A percentile compares a stretch with the other conserved stretches of the same genome.
These are phyloP conservation scores for Emericellopsis cladophorae DNA, from an alignment of 2,329 filamentous ascomycete species.

Conservation along the genomic window DNA sequence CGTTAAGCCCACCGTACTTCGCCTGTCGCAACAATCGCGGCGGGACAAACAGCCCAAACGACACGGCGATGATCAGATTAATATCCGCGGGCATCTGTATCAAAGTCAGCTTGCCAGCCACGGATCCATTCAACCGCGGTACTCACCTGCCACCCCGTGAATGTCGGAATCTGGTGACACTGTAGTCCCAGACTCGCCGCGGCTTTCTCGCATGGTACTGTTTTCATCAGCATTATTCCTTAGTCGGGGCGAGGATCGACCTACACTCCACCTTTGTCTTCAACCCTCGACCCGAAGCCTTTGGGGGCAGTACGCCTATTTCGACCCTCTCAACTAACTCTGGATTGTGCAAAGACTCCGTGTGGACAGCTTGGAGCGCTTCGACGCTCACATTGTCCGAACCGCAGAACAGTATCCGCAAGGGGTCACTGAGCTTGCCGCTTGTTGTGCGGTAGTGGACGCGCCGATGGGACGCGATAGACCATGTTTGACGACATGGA, in stretches of 20 bases:
- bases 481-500: neutral
- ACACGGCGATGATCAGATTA: slow-evolving; percentile 83
- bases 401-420: slow-evolving; percentile 87
- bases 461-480: neutral
- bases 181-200: slow-evolving; percentile 51
- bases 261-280: slow-evolving; percentile 37
- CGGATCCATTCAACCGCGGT: no score
- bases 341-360: slow-evolving; percentile 39
- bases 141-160: slow-evolving; percentile 66
- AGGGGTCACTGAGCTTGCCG: slow-evolving; percentile 34
- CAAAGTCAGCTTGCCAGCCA: neutral
- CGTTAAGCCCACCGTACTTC: slow-evolving; percentile 78
- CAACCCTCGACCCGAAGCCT: slow-evolving; percentile 62
- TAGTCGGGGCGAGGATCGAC: no score
- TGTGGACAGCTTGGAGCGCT: slow-evolving; percentile 57
- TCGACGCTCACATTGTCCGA: slow-evolving; percentile 82
- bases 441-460: slow-evolving; percentile 7
- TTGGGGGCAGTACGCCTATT: slow-evolving; percentile 72
- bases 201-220: neutral
- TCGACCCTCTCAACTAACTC: slow-evolving; percentile 62
- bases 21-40: slow-evolving; percentile 55
- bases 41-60: slow-evolving; percentile 85
- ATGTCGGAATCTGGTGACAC: slow-evolving; percentile 68
- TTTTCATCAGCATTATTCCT: neutral
- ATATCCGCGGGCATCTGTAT: slow-evolving; percentile 42